These are phyloP conservation scores for Decorospora gaudefroyi DNA, from an alignment of 2,329 filamentous ascomycete genomes.

Conservation along the genomic window DNA sequence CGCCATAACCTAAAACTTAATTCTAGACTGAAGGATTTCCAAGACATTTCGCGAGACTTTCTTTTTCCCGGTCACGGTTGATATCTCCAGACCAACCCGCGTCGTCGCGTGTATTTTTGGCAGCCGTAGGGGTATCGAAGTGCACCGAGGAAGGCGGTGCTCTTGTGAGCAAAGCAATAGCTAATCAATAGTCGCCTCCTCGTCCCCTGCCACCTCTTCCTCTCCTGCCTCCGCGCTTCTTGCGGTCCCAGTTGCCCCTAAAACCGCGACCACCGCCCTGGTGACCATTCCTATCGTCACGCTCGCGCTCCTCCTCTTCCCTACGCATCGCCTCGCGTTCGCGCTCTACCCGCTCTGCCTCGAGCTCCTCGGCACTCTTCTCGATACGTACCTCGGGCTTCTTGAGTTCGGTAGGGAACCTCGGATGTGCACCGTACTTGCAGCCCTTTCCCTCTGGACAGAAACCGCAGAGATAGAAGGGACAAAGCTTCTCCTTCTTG, in stretches of 20 bases:
- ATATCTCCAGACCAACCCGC: no score
- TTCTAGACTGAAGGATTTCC: no score
- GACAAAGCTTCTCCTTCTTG: conserved; percentile 72
- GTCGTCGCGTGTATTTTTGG: no score
- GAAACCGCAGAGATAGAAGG: conserved; percentile 89
- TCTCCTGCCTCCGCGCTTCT: conserved; percentile 37
- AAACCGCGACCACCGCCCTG: conserved; percentile 37
- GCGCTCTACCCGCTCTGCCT: conserved; percentile 59
- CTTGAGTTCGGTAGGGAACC: conserved; percentile 72
- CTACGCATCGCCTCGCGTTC: conserved; percentile 53
- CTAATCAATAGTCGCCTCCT: conserved; percentile 23
- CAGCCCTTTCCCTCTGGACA: conserved; percentile 83
- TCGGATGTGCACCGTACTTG: conserved; percentile 78
- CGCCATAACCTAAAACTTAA: no score
- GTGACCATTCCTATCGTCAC: conserved; percentile 43
- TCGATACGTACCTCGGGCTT: conserved; percentile 66
- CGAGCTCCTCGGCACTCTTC: conserved; percentile 72
- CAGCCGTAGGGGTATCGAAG: no score
- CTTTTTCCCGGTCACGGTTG: no score
- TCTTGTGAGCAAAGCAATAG: neutral
- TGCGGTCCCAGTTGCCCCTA: conserved; percentile 44
- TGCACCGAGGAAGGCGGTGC: no score
- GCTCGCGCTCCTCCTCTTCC: conserved; percentile 49
- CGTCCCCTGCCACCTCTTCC: conserved; percentile 31
- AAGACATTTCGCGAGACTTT: no score